A percentile compares a stretch with the other conserved stretches of the same genome.
Evolutionary conservation across 2,329 filamentous ascomycete genomes (phyloP).

Genomic region (Penicillium sp.): DNA sequence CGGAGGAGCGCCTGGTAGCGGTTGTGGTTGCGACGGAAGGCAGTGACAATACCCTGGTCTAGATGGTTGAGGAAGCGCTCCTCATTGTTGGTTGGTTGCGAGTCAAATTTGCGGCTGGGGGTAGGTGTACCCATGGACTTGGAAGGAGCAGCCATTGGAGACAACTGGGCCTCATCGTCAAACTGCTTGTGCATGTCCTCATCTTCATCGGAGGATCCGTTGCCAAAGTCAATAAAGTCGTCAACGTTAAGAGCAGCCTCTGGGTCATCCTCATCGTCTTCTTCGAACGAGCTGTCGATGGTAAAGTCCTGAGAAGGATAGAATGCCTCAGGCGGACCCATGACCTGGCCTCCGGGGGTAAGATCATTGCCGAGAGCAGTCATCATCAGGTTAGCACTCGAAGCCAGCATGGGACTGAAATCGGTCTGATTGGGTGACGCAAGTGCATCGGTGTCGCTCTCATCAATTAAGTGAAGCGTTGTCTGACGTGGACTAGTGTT

Average conservation of each 20-base stretch:
- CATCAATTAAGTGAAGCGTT: constrained; percentile 42
- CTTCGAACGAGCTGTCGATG: constrained; percentile 59
- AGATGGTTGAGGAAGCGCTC: constrained; percentile 65
- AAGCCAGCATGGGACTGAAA: constrained; percentile 59
- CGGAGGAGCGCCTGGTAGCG: constrained; percentile 51
- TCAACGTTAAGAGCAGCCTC: constrained; percentile 62
- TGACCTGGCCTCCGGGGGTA: constrained; percentile 58
- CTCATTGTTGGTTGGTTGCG: constrained; percentile 33
- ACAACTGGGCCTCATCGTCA: constrained; percentile 44
- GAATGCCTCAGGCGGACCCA: constrained; percentile 73
- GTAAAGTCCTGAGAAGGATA: constrained; percentile 62
- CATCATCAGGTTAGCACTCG: constrained; percentile 75
- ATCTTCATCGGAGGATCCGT: constrained; percentile 61
- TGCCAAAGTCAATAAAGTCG: constrained; percentile 70
- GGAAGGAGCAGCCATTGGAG: constrained; percentile 51
- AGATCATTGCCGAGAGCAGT: constrained; percentile 61
- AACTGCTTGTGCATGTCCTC: constrained; percentile 50
- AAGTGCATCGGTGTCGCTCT: constrained; percentile 47
- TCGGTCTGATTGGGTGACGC: constrained; percentile 38
- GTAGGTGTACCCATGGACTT: constrained; percentile 35
- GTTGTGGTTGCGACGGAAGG: constrained; percentile 66
- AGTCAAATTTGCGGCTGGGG: constrained; percentile 35
- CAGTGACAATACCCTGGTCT: constrained; percentile 69
- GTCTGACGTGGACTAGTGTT: constrained; percentile 44
- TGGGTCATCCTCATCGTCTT: constrained; percentile 65